Percentiles rank a stretch among this genome's conserved stretches.
Evolutionary conservation across 164 flowering plant genomes (phyloP).

Genomic region (Aristolochia fimbriata): DNA sequence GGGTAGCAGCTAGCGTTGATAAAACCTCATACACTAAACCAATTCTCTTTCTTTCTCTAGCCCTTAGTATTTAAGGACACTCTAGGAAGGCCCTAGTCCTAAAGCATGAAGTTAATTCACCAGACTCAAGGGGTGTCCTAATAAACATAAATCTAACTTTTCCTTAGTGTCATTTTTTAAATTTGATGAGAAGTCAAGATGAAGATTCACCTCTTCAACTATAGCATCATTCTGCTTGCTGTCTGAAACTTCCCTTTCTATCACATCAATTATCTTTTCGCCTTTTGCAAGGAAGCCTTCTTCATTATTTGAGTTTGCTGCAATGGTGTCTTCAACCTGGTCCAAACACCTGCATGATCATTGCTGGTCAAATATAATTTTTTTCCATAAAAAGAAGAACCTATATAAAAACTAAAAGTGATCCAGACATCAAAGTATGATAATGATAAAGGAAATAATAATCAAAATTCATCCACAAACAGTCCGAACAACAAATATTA

Average conservation of each 20-base stretch:
- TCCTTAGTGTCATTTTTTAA: no score
- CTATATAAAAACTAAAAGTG: background rate
- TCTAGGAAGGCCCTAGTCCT: no score
- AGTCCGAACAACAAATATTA: background rate
- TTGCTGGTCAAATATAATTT: conserved; percentile 1
- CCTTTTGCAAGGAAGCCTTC: conserved; percentile 5
- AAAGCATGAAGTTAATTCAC: no score
- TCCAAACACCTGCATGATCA: conserved; percentile 21
- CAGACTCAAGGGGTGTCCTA: no score
- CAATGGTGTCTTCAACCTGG: conserved; percentile 19
- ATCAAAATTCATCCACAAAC: background rate
- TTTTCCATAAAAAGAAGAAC: background rate
- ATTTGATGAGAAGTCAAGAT: no score
- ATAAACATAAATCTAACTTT: no score
- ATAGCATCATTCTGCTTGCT: no score
- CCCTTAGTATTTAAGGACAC: no score
- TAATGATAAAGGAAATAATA: background rate
- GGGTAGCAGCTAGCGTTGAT: no score
- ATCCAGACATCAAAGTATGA: background rate
- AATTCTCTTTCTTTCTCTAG: no score
- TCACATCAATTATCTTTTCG: conserved; percentile 12
- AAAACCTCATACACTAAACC: no score
- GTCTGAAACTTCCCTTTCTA: background rate
- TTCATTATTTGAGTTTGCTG: conserved; percentile 3
- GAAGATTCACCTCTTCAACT: no score